Conservation (phyloP, 164 flowering plant species). For the Macadamia integrifolia region DNA sequence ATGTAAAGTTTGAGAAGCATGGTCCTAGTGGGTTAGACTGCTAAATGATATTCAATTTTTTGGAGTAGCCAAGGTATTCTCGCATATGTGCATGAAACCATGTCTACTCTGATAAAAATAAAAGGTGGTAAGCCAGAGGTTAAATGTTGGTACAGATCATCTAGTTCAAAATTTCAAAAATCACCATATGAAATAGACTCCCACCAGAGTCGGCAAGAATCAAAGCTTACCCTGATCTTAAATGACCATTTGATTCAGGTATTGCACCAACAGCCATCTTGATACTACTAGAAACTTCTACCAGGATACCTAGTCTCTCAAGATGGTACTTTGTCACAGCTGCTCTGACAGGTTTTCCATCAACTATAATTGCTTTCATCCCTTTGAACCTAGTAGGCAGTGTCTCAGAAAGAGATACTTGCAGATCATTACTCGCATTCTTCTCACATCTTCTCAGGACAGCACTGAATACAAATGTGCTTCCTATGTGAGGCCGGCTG, state of each 20-base stretch:
- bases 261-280: constrained; percentile 28
- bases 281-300: constrained; percentile 45
- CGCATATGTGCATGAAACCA: no score
- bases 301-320: constrained; percentile 69
- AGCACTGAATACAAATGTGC: constrained; percentile 83
- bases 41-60: no score
- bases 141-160: neutral
- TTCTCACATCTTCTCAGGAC: constrained; percentile 46
- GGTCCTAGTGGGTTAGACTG: no score
- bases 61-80: no score
- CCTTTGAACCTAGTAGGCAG: constrained; percentile 57
- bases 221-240: constrained; percentile 31
- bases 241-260: constrained; percentile 37
- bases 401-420: constrained; percentile 39
- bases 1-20: no score
- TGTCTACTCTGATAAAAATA: no score
- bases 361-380: constrained; percentile 70
- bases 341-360: constrained; percentile 75
- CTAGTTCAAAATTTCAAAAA: neutral
- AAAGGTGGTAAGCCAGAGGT: neutral
- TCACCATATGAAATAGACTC: constrained; percentile 15
- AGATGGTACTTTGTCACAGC: constrained; percentile 83
- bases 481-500: constrained; percentile 77
- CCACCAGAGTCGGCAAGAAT: no score
- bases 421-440: constrained; percentile 24